Conservation (phyloP, 345 rosid species). For the Eucalyptus pauciflora region DNA sequence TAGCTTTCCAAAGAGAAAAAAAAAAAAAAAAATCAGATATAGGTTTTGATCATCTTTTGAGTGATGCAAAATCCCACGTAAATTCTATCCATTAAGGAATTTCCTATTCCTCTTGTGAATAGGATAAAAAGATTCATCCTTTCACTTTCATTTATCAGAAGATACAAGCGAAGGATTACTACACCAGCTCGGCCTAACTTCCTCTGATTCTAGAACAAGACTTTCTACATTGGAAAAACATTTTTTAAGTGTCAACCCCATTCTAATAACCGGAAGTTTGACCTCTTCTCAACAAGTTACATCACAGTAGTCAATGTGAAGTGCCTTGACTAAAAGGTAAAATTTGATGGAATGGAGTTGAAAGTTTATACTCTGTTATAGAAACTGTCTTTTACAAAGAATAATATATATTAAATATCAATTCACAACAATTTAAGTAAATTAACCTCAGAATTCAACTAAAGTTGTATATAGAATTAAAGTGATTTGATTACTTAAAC, state of each 20-base stretch:
- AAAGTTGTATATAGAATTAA: background rate
- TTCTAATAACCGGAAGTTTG: background rate
- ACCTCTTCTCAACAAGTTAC: background rate
- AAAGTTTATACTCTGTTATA: background rate
- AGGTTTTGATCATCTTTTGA: rapidly evolving
- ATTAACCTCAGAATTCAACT: background rate
- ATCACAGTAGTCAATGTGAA: rapidly evolving
- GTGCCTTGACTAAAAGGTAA: background rate
- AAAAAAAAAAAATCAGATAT: rapidly evolving
- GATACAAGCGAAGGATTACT: rapidly evolving
- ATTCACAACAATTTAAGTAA: background rate
- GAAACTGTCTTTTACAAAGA: background rate
- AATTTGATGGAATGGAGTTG: background rate
- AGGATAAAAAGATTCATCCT: background rate
- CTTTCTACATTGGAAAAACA: background rate
- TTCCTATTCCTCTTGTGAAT: background rate
- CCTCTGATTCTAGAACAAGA: background rate
- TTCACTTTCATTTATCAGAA: background rate
- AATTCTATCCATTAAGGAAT: background rate
- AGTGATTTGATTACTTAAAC: background rate
- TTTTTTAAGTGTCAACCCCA: background rate
- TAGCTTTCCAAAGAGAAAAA: background rate
- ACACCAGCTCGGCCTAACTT: background rate
- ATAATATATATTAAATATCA: background rate
- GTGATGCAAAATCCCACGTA: background rate